These are phyloP conservation scores for Lactarius deliciosus DNA, from an alignment of 768 basidiomycete species.

Conservation along the genomic window DNA sequence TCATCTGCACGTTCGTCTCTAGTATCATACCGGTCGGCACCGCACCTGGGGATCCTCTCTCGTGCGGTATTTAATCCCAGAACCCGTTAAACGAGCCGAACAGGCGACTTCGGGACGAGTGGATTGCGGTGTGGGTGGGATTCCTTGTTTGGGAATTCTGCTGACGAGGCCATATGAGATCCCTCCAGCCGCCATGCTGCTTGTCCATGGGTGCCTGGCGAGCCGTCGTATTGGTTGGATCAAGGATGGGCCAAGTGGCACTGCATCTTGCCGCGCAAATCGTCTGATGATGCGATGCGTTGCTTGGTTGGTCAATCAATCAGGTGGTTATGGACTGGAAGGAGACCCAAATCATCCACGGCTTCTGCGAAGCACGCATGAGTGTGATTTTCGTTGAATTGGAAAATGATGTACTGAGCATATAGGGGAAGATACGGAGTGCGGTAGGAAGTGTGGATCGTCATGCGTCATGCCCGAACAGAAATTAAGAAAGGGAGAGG, in stretches of 20 bases:
- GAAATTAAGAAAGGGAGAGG: not conserved
- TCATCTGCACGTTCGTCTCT: not conserved
- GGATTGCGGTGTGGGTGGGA: not conserved
- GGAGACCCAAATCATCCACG: not conserved
- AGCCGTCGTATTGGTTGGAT: not conserved
- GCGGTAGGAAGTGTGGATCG: not conserved
- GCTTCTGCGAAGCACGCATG: not conserved
- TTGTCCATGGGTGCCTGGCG: not conserved
- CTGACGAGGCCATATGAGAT: not conserved
- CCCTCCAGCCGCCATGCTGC: not conserved
- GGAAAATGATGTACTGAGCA: not conserved
- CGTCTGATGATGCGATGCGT: slow-evolving; percentile 2
- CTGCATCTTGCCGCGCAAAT: not conserved
- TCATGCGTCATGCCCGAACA: not conserved
- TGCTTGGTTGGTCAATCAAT: not conserved
- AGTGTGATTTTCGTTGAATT: not conserved
- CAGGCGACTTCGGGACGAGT: not conserved
- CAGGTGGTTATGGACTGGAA: not conserved
- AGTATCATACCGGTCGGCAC: not conserved
- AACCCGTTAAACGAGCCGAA: not conserved
- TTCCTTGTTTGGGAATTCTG: not conserved
- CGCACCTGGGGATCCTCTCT: not conserved
- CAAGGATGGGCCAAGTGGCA: not conserved
- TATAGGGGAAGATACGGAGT: not conserved
- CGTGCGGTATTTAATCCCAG: not conserved